Percentiles rank a stretch among this genome's conserved stretches.
Evolutionary conservation across 192 early-diverging fungal genomes (phyloP).

Genomic region (Piromyces finnis): DNA sequence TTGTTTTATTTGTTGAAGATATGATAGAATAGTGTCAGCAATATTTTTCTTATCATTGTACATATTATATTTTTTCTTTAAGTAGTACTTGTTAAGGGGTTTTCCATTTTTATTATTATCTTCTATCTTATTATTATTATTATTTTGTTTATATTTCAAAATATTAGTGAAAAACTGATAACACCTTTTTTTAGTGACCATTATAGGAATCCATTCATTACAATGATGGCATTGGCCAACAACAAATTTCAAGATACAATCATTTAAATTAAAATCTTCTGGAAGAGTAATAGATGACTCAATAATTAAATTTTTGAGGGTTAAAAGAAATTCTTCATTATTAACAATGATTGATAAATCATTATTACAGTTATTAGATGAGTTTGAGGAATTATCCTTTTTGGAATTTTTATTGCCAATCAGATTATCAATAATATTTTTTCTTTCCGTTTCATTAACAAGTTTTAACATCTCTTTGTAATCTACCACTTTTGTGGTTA

Average conservation of each 20-base stretch:
- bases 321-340: slow-evolving; percentile 1
- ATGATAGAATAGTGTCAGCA: slow-evolving; percentile 1
- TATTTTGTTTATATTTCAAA: not conserved
- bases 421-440: slow-evolving; percentile 7
- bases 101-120: not conserved
- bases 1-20: slow-evolving; percentile 2
- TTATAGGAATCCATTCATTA: slow-evolving; percentile 60
- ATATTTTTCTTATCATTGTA: not conserved
- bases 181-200: slow-evolving; percentile 36
- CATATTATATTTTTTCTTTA: slow-evolving; percentile 3
- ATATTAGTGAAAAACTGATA: slow-evolving; percentile 2
- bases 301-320: slow-evolving; percentile 6
- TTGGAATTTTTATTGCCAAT: not conserved
- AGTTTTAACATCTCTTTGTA: not conserved
- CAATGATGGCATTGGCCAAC: slow-evolving; percentile 76
- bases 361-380: not conserved
- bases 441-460: slow-evolving; percentile 4
- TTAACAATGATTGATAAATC: slow-evolving; percentile 12
- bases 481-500: slow-evolving; percentile 17
- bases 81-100: not conserved
- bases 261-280: slow-evolving; percentile 11
- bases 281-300: not conserved
- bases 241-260: slow-evolving; percentile 16
- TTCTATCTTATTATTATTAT: not conserved
- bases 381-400: not conserved